Base-by-base conservation (phyloP, 805 yeast species). In the Isabelozyma gotoi region DNA sequence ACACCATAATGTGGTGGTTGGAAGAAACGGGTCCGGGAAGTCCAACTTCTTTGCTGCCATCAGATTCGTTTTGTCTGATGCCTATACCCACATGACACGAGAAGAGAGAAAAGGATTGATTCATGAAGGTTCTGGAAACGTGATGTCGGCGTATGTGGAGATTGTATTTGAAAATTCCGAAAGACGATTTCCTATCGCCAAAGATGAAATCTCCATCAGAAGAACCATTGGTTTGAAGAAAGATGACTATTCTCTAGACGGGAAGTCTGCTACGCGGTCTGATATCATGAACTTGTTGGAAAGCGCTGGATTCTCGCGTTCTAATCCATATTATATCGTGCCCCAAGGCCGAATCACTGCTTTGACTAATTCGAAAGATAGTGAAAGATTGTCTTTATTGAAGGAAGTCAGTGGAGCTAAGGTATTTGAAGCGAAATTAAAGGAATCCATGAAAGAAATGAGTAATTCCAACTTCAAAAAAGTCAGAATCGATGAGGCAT, bases 401-500 rank as follows among this genome's bases (percentile, higher is more conserved):
- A 90, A 92, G 52, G 96, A 90, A 56, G 96, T 92, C 27, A 94
- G 97, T 21, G 99, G 99, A 15, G 96, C 98, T 0, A 84, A 82
- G 46, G 86, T 91, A 2, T 94, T 92, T 67, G 98, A 94, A 57
- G 70, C 76, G 32, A 87, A 88, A 60, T 71, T 91, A 42, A 78
- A 76, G 45, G 96, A 90, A 44, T 87, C 96, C 1, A 67, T 76
- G 47, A 85, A 83, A 58, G 92, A 89, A 52, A 88, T 91, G 90
- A 70, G 71, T 4, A 82, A 80, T 46, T 83, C 96, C 0, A 80
- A 77, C 48, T 75, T 72, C 47, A 88, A 88, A 52, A 77, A 84
- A 50, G 81, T 76, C 42, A 81, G 88, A 56, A 87, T 88, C 39
- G 86, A 80, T 47, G 89, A 84, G 52, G 82, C 88, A 62, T 70